phyloP scores from a whole-genome alignment of 768 basidiomycete genomes.

The Leucocoprinus birnbaumii region DNA sequence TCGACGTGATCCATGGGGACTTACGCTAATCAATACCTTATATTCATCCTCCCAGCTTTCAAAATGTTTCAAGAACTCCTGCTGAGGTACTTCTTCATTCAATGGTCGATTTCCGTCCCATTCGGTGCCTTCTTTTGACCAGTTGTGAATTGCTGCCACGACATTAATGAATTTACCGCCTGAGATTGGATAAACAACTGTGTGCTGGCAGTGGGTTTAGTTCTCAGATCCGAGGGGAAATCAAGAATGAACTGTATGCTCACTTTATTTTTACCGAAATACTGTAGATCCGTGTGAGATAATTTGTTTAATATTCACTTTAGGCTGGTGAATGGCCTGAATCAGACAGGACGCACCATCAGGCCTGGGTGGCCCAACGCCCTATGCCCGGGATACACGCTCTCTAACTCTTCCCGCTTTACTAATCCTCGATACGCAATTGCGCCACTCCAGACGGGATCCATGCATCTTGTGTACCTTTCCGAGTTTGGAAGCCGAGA shows the following conservation, averaged over 20 bases:
- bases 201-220: conserved; percentile 29
- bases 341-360: conserved; percentile 18
- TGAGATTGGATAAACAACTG: conserved; percentile 50
- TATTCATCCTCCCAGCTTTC: conserved; percentile 45
- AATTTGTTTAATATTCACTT: too few species aligned
- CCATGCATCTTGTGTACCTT: conserved; percentile 13
- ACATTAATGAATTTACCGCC: conserved; percentile 48
- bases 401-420: conserved; percentile 19
- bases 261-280: conserved; percentile 28
- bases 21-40: conserved; percentile 38
- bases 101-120: conserved; percentile 19
- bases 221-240: background rate
- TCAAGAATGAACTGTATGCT: background rate
- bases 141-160: conserved; percentile 32
- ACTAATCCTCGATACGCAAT: conserved; percentile 33
- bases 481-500: conserved; percentile 3
- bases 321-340: background rate
- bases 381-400: conserved; percentile 27
- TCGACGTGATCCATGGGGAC: conserved; percentile 2
- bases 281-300: conserved; percentile 18
- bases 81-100: conserved; percentile 20
- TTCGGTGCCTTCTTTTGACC: conserved; percentile 29
- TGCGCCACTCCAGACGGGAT: conserved; percentile 33
- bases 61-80: conserved; percentile 36
- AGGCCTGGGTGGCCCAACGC: conserved; percentile 6